Evolutionary conservation across 2,329 filamentous ascomycete genomes (phyloP), one percentile per base, ranked within the genome.

Genomic region (Penicillium digitatum): DNA sequence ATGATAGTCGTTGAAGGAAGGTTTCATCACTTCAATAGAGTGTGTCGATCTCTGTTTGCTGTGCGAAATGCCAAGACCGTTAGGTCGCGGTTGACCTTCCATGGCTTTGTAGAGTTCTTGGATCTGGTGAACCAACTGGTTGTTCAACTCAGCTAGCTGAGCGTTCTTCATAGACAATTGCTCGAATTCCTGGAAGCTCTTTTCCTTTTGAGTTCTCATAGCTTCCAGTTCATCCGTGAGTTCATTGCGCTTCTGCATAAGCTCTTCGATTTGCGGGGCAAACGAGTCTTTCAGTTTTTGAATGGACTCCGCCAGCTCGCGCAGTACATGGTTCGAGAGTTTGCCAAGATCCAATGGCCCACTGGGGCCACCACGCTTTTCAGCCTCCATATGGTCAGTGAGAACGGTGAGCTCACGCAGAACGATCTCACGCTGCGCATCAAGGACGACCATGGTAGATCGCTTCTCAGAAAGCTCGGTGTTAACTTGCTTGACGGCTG

Each of bases 371-470:
- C 88, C 88, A 60, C 90, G 87, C 75, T 96, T 96, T 52, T 90
- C 91, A 49, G 84, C 85, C 69, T 93, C 88, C 20, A 96, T 85
- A 69, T 94, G 93, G 43, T 92, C 90, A 4, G 90, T 92, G 66
- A 96, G 82, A 35, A 93, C 87, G 68, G 95, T 90, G 18, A 97
- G 79, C 72, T 97, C 91, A 38, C 89, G 87, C 66, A 97, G 89
- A 75, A 96, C 93, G 72, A 97, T 92, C 74, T 97, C 93, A 48
- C 91, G 90, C 74, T 96, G 90, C 0, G 92, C 93, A 70, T 97
- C 93, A 48, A 97, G 79, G 18, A 95, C 89, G 7, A 93, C 93
- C 71, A 99, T 94, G 0, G 94, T 97, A 66, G 95, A 96, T 55
- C 94, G 83, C 78, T 97, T 97, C 74, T 97, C 92, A 34, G 89